phyloP scores from a whole-genome alignment of 176 grass and related monocot species.

The Zea mays region DNA sequence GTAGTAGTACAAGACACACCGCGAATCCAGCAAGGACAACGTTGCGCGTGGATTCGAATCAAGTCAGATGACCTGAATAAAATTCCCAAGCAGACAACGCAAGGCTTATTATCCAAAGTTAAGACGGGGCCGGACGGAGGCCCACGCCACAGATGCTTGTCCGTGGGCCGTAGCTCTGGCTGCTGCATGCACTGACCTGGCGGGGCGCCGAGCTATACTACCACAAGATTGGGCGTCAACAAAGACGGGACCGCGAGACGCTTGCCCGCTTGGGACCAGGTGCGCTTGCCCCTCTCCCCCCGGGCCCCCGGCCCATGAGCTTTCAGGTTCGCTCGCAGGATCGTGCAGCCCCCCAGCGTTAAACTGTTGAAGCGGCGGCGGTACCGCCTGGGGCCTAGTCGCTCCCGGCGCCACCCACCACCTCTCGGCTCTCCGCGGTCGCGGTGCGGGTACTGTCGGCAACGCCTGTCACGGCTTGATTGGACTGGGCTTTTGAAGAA shows the following conservation, averaged over 20 bases:
- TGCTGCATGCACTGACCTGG: no score
- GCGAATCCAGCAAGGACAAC: background rate
- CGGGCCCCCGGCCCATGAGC: background rate
- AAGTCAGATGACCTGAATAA: slow-evolving; percentile 5
- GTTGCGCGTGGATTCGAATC: background rate
- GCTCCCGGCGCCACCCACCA: no score
- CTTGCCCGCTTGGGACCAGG: background rate
- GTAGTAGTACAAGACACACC: background rate
- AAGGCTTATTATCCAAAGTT: background rate
- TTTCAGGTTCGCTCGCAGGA: background rate
- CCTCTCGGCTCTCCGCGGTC: no score
- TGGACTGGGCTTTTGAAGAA: background rate
- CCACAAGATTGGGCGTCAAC: background rate
- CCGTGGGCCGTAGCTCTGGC: no score
- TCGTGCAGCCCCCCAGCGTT: background rate
- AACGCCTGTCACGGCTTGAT: background rate
- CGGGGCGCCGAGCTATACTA: no score
- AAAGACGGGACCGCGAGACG: background rate
- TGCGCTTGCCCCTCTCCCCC: background rate
- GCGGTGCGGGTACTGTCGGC: background rate
- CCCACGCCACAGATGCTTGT: background rate
- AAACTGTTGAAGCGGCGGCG: background rate
- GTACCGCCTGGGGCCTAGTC: background rate
- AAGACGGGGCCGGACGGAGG: background rate
- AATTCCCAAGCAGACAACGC: background rate